These are phyloP conservation scores for Xylariaceae sp. DNA, from an alignment of 2,329 filamentous ascomycete genomes.

Conservation along the genomic window DNA sequence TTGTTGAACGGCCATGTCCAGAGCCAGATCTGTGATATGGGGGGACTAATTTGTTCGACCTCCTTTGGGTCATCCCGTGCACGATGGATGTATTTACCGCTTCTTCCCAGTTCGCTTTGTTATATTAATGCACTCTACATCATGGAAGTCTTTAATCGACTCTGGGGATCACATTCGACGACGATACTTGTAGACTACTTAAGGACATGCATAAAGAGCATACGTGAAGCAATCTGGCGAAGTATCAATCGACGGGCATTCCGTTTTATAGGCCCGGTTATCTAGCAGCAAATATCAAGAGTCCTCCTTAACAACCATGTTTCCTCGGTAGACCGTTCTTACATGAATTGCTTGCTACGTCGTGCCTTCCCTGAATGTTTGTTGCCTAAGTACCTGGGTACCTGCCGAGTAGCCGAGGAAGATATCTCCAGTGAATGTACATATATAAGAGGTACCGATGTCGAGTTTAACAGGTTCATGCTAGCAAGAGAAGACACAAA, in stretches of 20 bases:
- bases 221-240: not conserved
- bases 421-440: no score
- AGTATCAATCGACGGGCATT: not conserved
- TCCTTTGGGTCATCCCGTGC: not conserved
- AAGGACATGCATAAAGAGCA: not conserved
- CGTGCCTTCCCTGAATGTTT: no score
- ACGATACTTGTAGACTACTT: not conserved
- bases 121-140: not conserved
- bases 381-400: no score
- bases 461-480: not conserved
- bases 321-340: no score
- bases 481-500: no score
- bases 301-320: no score
- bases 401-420: no score
- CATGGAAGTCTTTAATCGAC: not conserved
- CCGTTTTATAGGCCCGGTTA: no score
- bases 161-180: not conserved
- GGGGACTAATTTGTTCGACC: not conserved
- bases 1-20: slow-evolving; percentile 28
- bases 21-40: slow-evolving; percentile 4
- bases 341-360: no score
- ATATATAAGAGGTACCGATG: not conserved
- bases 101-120: not conserved
- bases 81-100: not conserved
- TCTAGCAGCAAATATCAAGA: no score